Percentiles rank a stretch among this genome's conserved stretches.
Evolutionary conservation across 2,329 filamentous ascomycete genomes (phyloP).

Genomic region (Colletotrichum higginsianum): DNA sequence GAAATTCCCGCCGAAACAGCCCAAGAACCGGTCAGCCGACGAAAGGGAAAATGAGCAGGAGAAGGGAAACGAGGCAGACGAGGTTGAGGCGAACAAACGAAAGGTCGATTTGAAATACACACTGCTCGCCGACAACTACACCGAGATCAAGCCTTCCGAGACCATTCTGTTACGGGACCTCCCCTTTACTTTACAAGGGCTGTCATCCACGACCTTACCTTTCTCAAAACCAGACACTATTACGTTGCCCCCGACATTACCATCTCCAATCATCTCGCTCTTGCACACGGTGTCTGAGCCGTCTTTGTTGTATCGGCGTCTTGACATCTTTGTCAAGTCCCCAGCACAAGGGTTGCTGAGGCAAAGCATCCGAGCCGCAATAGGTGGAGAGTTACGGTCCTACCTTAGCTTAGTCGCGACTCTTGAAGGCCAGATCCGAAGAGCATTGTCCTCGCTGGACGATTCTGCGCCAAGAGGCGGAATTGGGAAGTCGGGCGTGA

Average conservation of each 20-base stretch:
- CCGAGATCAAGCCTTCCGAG: slow-evolving; percentile 74
- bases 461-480: slow-evolving; percentile 76
- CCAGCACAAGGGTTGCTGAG: slow-evolving; percentile 87
- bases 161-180: slow-evolving; percentile 81
- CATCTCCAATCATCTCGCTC: slow-evolving; percentile 87
- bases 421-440: slow-evolving; percentile 90
- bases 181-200: slow-evolving; percentile 92
- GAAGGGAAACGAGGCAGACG: slow-evolving; percentile 49
- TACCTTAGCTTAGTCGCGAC: slow-evolving; percentile 94
- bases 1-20: slow-evolving; percentile 59
- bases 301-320: slow-evolving; percentile 87
- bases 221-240: slow-evolving; percentile 80
- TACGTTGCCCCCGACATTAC: slow-evolving; percentile 83
- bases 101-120: slow-evolving; percentile 72
- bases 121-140: slow-evolving; percentile 70
- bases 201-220: slow-evolving; percentile 87
- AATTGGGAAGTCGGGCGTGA: slow-evolving; percentile 90
- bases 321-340: slow-evolving; percentile 86
- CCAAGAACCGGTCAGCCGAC: slow-evolving; percentile 51
- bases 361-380: slow-evolving; percentile 91
- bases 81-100: slow-evolving; percentile 54
- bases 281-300: slow-evolving; percentile 93
- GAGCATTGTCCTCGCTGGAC: slow-evolving; percentile 82
- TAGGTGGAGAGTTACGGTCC: slow-evolving; percentile 86
- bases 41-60: slow-evolving; percentile 55